These are phyloP conservation scores for Geosmithia putterillii DNA, from an alignment of 2,329 filamentous ascomycete species.

Conservation along the genomic window DNA sequence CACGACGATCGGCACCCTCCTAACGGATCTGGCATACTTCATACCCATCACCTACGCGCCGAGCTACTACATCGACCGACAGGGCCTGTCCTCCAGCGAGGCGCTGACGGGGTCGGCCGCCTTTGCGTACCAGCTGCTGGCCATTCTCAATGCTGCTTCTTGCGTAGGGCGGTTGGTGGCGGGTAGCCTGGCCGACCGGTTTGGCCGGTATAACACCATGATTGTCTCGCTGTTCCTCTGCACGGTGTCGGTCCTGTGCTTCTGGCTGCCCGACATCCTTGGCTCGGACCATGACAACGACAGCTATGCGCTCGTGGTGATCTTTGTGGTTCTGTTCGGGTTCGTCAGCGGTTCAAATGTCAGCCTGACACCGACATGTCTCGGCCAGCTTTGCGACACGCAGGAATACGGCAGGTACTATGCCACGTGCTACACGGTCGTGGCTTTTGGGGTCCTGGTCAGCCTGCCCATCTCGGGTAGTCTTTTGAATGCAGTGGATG, in stretches of 20 bases:
- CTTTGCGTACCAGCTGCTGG: conserved; percentile 32
- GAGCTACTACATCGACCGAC: too few relatives aligned
- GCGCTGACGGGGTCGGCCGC: conserved; percentile 35
- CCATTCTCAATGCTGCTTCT: conserved; percentile 58
- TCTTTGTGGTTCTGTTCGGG: conserved; percentile 55
- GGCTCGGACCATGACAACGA: not conserved
- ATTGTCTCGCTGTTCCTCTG: conserved; percentile 53
- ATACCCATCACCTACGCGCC: conserved; percentile 55
- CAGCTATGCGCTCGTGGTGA: conserved; percentile 5
- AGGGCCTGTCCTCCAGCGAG: conserved; percentile 44
- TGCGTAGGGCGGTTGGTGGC: conserved; percentile 51
- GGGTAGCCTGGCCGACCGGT: conserved; percentile 52
- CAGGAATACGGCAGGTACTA: conserved; percentile 59
- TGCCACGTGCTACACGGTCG: conserved; percentile 57
- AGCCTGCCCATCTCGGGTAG: conserved; percentile 36
- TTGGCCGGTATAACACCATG: conserved; percentile 57
- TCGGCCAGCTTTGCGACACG: conserved; percentile 57
- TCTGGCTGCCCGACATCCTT: conserved; percentile 38
- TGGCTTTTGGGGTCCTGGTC: conserved; percentile 44
- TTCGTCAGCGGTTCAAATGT: conserved; percentile 62
- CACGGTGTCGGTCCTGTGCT: conserved; percentile 25
- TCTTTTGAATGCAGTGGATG: conserved; percentile 23
- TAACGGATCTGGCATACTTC: conserved; percentile 48
- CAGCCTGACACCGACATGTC: conserved; percentile 57
- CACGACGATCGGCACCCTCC: conserved; percentile 37